A percentile compares a stretch with the other conserved stretches of the same genome.
Evolutionary conservation across 2,329 filamentous ascomycete species (phyloP).

Genomic region (Rhynchosporium agropyri): DNA sequence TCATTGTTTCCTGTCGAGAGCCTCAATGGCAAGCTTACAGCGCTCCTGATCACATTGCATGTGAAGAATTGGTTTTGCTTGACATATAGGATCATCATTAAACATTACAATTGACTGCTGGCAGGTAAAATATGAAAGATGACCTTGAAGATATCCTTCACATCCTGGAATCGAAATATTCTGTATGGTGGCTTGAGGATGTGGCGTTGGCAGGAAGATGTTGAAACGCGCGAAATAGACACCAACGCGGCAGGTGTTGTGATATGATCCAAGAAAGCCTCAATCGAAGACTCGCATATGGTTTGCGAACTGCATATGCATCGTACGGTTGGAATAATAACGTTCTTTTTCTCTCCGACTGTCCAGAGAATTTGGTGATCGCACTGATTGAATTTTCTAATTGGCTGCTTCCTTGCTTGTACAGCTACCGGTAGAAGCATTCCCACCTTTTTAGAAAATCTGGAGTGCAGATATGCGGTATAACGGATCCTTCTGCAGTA

Average conservation of each 20-base stretch:
- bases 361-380: not conserved
- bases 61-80: too few species aligned
- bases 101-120: too few species aligned
- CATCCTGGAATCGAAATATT: not conserved
- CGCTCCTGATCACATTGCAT: too few species aligned
- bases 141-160: too few species aligned
- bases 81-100: too few species aligned
- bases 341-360: not conserved
- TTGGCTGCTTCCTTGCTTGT: not conserved
- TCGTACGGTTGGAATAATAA: slow-evolving; percentile 1
- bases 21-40: not conserved
- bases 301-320: not conserved
- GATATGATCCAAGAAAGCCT: not conserved
- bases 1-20: not conserved
- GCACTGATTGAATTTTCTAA: not conserved
- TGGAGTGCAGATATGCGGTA: slow-evolving; percentile 1
- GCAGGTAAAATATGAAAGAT: too few species aligned
- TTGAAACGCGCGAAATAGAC: slow-evolving; percentile 8
- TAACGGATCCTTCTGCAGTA: not conserved
- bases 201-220: slow-evolving; percentile 10
- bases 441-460: slow-evolving; percentile 4
- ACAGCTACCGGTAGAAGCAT: not conserved
- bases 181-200: slow-evolving; percentile 3
- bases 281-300: not conserved
- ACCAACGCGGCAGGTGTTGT: not conserved